Evolutionary conservation across 345 rosid genomes (phyloP), one percentile per base, ranked within the genome.

Genomic region (Syzygium aromaticum): DNA sequence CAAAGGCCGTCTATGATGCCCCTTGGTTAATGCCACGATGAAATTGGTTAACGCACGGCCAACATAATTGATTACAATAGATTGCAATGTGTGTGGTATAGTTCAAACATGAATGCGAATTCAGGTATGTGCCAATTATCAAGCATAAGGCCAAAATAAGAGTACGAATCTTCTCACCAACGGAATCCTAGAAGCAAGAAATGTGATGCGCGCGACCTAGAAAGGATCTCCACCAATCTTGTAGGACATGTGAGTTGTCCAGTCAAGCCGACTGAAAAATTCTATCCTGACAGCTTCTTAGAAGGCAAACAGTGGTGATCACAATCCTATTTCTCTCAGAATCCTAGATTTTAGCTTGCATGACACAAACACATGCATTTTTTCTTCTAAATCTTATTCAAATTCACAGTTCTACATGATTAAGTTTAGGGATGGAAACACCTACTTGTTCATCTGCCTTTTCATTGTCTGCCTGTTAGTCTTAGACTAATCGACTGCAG

Each of bases 301-400:
- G 7, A 54, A 19, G 57, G 25, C 21, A 6, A 10, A 8, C 57
- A 19, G 57, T 54, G 25, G 57, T 54, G 25, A 54, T 21, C 57
- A 54, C 57, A 19, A 17, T 19, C 57, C 3, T 54, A 54, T 54
- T 54, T 54, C 57, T 0, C 7, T 54, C 57, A 3, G 25, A 54
- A 54, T 54, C 57, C 57, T 54, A 54, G 57, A 19, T 7, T 54
- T 54, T 54, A 54, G 57, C 57, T 56, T 22, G 61, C 61, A 4
- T 23, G n/a, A n/a, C 61, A 25, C n/a, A 56, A 56, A n/a, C n/a
- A 56, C 11, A 8, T 56, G 61, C 8, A 22, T 30, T 82, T 52
- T 43, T 19, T 5, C 85, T 82, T 13, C 52, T 87, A 90, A 59
- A 86, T 54, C 80, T 23, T 43, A 40, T 12, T 28, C 59, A 54